Conservation (phyloP, 108 stramenopile genomes). For the Conticribra guillardii region DNA sequence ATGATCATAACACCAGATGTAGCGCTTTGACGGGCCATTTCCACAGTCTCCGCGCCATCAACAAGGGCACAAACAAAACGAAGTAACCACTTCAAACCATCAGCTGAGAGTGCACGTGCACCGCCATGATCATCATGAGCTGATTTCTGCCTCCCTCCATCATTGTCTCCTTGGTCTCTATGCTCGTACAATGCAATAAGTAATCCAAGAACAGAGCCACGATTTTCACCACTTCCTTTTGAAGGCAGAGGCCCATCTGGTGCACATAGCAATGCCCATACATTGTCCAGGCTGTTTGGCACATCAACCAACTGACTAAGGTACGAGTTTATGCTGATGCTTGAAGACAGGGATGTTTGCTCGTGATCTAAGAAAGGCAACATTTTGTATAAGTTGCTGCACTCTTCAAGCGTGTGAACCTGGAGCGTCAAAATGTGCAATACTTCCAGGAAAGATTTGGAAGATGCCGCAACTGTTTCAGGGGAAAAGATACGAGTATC, state of each 20-base stretch:
- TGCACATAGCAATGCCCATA: slow-evolving; percentile 77
- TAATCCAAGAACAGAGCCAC: slow-evolving; percentile 84
- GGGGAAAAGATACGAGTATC: slow-evolving; percentile 63
- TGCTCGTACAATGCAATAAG: slow-evolving; percentile 89
- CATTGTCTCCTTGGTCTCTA: slow-evolving; percentile 57
- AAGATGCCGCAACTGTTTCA: slow-evolving; percentile 70
- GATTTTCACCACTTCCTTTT: slow-evolving; percentile 74
- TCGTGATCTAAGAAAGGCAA: slow-evolving; percentile 84
- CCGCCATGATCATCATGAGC: slow-evolving; percentile 83
- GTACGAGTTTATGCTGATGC: slow-evolving; percentile 81
- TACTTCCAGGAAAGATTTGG: slow-evolving; percentile 87
- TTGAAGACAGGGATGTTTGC: slow-evolving; percentile 69
- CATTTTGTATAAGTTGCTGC: slow-evolving; percentile 67
- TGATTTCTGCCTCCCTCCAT: slow-evolving; percentile 39
- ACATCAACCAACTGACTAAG: slow-evolving; percentile 72
- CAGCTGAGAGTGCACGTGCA: slow-evolving; percentile 70
- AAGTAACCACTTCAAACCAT: slow-evolving; percentile 87
- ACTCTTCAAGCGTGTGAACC: slow-evolving; percentile 88
- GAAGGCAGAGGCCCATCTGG: slow-evolving; percentile 80
- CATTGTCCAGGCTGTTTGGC: slow-evolving; percentile 71
- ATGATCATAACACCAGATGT: slow-evolving; percentile 65
- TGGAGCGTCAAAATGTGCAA: slow-evolving; percentile 89
- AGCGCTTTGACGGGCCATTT: slow-evolving; percentile 69
- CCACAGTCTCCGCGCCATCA: slow-evolving; percentile 77
- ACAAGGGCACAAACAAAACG: slow-evolving; percentile 84